Conservation (phyloP, 2,329 filamentous ascomycete genomes). For the Fusarium keratoplasticum region DNA sequence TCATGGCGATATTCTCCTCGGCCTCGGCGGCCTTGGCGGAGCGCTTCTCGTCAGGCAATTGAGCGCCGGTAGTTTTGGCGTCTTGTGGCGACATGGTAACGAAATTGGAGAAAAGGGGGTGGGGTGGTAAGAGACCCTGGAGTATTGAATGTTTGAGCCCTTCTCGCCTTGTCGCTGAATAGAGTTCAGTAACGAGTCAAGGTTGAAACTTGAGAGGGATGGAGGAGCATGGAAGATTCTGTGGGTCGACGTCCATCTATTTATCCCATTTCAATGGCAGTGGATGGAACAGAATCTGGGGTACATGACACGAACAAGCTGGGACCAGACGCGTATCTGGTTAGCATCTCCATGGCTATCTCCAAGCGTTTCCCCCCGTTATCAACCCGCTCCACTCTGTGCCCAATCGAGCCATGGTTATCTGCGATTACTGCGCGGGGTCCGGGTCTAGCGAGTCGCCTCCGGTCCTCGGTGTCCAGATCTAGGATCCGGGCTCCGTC, state of each 20-base stretch:
- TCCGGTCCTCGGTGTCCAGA: slow-evolving; percentile 23
- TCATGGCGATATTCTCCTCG: slow-evolving; percentile 30
- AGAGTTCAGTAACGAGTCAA: background rate
- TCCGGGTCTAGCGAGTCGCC: background rate
- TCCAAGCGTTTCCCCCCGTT: background rate
- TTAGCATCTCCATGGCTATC: slow-evolving; percentile 10
- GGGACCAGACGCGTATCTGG: background rate
- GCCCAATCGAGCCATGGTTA: background rate
- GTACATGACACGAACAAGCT: background rate
- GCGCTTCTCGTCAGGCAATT: background rate
- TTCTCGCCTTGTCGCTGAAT: background rate
- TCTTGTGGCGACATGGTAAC: slow-evolving; percentile 9
- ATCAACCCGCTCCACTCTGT: background rate
- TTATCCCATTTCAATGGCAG: background rate
- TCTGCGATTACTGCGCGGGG: slow-evolving; percentile 3
- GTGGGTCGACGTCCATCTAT: background rate
- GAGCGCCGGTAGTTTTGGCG: background rate
- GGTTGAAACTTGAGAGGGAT: background rate
- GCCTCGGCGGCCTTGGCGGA: slow-evolving; percentile 2
- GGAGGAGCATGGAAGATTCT: background rate
- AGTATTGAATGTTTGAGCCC: background rate
- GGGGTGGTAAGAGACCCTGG: background rate
- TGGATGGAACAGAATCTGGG: background rate
- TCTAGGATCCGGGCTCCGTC: slow-evolving; percentile 14
- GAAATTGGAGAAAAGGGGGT: background rate